A percentile compares a stretch with the other conserved stretches of the same genome.
These are phyloP conservation scores for Corymbia maculata DNA, from an alignment of 345 rosid species.

Conservation along the genomic window DNA sequence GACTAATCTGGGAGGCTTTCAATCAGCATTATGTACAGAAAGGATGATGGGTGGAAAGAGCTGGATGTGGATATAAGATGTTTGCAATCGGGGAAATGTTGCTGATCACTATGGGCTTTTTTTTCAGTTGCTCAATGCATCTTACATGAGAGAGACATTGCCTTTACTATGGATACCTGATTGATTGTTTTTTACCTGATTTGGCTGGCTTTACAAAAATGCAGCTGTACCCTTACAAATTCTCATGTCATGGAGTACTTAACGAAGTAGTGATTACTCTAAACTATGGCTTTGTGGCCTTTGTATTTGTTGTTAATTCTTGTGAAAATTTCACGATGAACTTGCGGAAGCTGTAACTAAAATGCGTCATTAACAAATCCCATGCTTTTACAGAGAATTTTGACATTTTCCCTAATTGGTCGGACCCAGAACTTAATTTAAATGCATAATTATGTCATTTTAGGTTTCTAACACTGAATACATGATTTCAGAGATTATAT, in stretches of 20 bases:
- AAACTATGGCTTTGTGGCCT: not conserved
- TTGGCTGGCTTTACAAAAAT: not conserved
- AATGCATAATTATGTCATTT: not conserved
- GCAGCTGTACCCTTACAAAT: not conserved
- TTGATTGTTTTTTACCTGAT: not conserved
- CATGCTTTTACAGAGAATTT: not conserved
- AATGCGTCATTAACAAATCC: not conserved
- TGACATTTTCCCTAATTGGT: too few relatives aligned
- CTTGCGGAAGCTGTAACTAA: not conserved
- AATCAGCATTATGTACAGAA: not conserved
- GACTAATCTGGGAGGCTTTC: not conserved
- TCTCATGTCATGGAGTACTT: not conserved
- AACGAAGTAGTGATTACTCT: not conserved
- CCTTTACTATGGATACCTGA: not conserved
- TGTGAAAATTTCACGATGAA: not conserved
- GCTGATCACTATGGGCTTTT: not conserved
- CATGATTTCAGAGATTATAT: conserved; percentile 28
- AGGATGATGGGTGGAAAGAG: not conserved
- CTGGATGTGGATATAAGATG: not conserved
- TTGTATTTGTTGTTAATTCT: not conserved
- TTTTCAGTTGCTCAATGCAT: not conserved
- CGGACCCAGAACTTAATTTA: too few relatives aligned
- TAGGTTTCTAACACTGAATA: not conserved
- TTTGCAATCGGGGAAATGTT: not conserved
- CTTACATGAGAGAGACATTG: not conserved